These are phyloP conservation scores for Flaveria bidentis DNA, from an alignment of 129 eudicot genomes.

Conservation along the genomic window DNA sequence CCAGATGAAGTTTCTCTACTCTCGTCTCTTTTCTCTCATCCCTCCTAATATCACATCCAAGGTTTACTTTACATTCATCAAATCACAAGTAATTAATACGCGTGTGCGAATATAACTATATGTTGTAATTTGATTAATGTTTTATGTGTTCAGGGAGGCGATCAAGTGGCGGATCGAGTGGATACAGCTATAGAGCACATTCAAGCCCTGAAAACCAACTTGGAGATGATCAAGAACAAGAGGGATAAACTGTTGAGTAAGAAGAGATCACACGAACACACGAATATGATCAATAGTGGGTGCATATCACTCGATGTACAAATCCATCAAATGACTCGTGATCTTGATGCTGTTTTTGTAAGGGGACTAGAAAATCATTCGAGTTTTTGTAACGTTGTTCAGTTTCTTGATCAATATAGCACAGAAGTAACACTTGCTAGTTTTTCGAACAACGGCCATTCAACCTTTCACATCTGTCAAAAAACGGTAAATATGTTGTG, in stretches of 20 bases:
- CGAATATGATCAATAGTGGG: too few species aligned
- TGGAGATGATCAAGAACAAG: conserved; percentile 50
- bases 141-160: conserved; percentile 3
- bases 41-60: conserved; percentile 44
- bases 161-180: conserved; percentile 47
- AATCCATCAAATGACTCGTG: conserved; percentile 45
- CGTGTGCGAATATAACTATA: too few species aligned
- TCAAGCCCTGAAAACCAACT: conserved; percentile 37
- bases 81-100: too few species aligned
- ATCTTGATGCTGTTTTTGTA: conserved; percentile 39
- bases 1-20: conserved; percentile 59
- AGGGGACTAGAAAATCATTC: conserved; percentile 38
- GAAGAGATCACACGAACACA: conserved; percentile 16
- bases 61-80: conserved; percentile 30
- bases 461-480: conserved; percentile 41
- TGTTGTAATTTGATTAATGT: neutral
- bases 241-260: conserved; percentile 37
- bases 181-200: conserved; percentile 66
- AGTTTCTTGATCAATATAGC: conserved; percentile 39
- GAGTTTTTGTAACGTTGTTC: conserved; percentile 37
- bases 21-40: conserved; percentile 54
- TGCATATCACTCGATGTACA: conserved; percentile 28
- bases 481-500: conserved; percentile 37
- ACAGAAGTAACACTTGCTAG: conserved; percentile 48
- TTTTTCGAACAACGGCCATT: conserved; percentile 36